Evolutionary conservation across 768 basidiomycete genomes (phyloP), one percentile per base, ranked within the genome.

Genomic region (Filobasidium floriforme): DNA sequence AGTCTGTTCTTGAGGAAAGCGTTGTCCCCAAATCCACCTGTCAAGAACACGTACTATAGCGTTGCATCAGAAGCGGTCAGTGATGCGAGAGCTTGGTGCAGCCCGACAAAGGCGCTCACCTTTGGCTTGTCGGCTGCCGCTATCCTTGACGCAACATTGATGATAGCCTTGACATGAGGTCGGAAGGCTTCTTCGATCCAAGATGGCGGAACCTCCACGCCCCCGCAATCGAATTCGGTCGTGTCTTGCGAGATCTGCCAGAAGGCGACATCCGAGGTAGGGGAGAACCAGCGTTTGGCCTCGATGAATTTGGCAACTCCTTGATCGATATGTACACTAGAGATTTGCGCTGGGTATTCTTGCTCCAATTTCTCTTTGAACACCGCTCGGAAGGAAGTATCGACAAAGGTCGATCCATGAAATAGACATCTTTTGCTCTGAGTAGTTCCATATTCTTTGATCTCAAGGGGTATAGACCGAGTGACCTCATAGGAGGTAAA

Each of bases 21-120:
- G 15, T 24, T 57, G 15, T 57, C 54, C 29, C 54, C 54, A 57
- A 57, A 57, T 57, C 54, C 54, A 7, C 54, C 54, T 1, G 54
- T 26, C 12, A 15, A 57, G 24, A 57, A 57, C 18, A 57, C 18
- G 26, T 7, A 57, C 54, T 57, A 24, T 28, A 26, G 29, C 24
- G 46, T 22, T 22, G 14, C 14, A 49, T 49, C 15, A 18, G 5
- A 49, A 12, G 5, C 18, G 6, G 22, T 49, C 6, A 49, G 46
- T 5, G 46, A 14, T 49, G 46, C 4, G 32, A 37, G 32, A 37
- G 32, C 3, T 9, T 37, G 3, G 32, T 3, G 9, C 3, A 37
- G 32, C 9, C 3, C 14, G 19, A 49, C 15, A 49, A 6, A 15
- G 2, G 15, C 46, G 46, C 46, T 49, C 46, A 49, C 46, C 46